These are phyloP conservation scores for Ceratocystis harringtonii DNA, from an alignment of 2,329 filamentous ascomycete species.

Conservation along the genomic window DNA sequence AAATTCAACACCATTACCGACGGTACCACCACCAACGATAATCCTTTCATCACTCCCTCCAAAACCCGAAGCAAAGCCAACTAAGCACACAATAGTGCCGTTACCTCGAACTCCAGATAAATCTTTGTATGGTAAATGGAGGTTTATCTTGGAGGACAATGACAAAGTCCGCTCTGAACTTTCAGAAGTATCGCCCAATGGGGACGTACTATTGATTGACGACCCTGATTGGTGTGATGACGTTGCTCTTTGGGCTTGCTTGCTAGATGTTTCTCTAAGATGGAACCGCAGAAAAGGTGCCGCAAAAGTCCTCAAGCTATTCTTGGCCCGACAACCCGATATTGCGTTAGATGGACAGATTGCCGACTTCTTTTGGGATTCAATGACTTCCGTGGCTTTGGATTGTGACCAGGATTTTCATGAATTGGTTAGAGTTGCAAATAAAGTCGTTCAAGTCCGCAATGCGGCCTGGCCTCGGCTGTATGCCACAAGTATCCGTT, in stretches of 20 bases:
- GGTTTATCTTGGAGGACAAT: constrained; percentile 13
- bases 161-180: constrained; percentile 8
- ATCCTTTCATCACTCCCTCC: not conserved
- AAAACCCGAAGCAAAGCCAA: not conserved
- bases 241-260: constrained; percentile 12
- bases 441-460: not conserved
- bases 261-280: constrained; percentile 12
- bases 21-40: not conserved
- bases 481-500: constrained; percentile 33
- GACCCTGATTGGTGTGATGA: constrained; percentile 11
- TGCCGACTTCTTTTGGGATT: constrained; percentile 14
- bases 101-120: constrained; percentile 6
- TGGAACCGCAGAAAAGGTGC: constrained; percentile 14
- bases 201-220: constrained; percentile 9
- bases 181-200: not conserved
- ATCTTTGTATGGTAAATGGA: constrained; percentile 13
- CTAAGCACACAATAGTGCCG: not conserved
- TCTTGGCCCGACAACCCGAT: constrained; percentile 9
- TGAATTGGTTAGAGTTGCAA: not conserved
- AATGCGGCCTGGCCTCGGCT: constrained; percentile 32
- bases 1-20: not conserved
- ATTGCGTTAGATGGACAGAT: constrained; percentile 11
- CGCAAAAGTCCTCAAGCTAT: constrained; percentile 7
- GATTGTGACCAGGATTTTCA: constrained; percentile 6
- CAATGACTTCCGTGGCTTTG: constrained; percentile 13